Evolutionary conservation across 148 eudicot species (phyloP).

Genomic region (Cornus kousa): DNA sequence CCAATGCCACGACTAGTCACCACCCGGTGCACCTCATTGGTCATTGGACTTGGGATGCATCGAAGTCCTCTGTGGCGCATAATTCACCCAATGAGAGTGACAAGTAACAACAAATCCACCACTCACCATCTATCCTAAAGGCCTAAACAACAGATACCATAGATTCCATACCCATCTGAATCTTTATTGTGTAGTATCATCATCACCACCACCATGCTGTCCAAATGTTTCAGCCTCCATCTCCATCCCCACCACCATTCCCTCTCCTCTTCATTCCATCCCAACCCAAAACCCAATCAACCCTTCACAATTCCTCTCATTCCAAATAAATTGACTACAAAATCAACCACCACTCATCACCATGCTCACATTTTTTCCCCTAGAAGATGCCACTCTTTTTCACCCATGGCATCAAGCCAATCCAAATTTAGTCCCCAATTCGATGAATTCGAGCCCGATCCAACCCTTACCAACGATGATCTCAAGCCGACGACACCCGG

Average conservation of each 20-base stretch:
- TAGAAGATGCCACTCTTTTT: constrained; percentile 15
- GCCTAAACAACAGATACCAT: constrained; percentile 14
- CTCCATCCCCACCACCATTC: constrained; percentile 36
- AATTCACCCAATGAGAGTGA: constrained; percentile 7
- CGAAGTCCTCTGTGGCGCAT: background rate
- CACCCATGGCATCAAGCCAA: constrained; percentile 42
- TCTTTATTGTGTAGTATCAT: background rate
- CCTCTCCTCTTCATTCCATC: constrained; percentile 14
- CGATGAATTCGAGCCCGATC: constrained; percentile 44
- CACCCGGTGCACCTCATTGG: background rate
- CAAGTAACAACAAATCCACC: constrained; percentile 9
- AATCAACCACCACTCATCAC: constrained; percentile 6
- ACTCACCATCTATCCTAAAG: constrained; percentile 29
- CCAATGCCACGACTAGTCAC: background rate
- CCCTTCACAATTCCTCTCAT: constrained; percentile 7
- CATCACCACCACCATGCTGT: constrained; percentile 43
- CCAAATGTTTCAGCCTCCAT: constrained; percentile 52
- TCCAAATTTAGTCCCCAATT: constrained; percentile 11
- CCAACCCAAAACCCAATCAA: constrained; percentile 20
- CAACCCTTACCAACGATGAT: constrained; percentile 70
- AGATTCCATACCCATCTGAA: constrained; percentile 7
- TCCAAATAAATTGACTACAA: constrained; percentile 20
- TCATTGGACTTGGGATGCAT: constrained; percentile 8
- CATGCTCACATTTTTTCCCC: constrained; percentile 1
- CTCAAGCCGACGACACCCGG: constrained; percentile 59